Evolutionary conservation across 306 rosid genomes (phyloP), one percentile per base, ranked within the genome.

Genomic region (Hylodesmum podocarpum): DNA sequence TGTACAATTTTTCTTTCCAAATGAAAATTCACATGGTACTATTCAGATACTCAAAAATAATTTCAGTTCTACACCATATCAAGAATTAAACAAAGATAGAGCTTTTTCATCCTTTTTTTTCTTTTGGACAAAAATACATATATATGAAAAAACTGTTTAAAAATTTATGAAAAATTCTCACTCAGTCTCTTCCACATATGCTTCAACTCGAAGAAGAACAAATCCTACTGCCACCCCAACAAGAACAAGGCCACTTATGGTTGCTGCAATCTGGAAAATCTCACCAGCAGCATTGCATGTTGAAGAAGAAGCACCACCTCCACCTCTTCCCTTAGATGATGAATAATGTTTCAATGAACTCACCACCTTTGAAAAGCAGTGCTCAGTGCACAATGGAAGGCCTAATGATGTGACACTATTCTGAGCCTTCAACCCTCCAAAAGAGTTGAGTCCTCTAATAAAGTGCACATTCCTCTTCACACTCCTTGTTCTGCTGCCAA

Each of bases 181-280:
- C 70, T 88, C 92, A 16, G 96, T 46, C 59, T 90, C 97, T 83
- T 93, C 97, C 4, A 89, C 82, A 36, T 19, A 67, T 0, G 96
- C 94, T 82, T 92, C 97, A 6, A 92, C 29, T 83, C 96, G 89
- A 36, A 92, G 97, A 80, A 92, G 97, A 49, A 90, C 89, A 31
- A 90, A 92, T n/a, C 96, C 97, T 10, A 93, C 92, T 1, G 96
- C 97, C 66, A 93, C 96, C 28, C 97, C 96, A 41, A 89, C 44
- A 36, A 93, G 94, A 58, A 81, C 84, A 72, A 90, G 92, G 0
- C 86, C 96, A 82, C 87, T 93, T 53, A 89, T 80, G 69, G 86
- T 84, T 18, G 85, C 91, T 2, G 96, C 97, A 82, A 90, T 89
- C 86, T 70, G 89, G 87, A 93, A 90, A 66, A 90, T 93, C 89